These are phyloP conservation scores for Aspergillus biplanus DNA, from an alignment of 495 filamentous ascomycete species.

Conservation along the genomic window DNA sequence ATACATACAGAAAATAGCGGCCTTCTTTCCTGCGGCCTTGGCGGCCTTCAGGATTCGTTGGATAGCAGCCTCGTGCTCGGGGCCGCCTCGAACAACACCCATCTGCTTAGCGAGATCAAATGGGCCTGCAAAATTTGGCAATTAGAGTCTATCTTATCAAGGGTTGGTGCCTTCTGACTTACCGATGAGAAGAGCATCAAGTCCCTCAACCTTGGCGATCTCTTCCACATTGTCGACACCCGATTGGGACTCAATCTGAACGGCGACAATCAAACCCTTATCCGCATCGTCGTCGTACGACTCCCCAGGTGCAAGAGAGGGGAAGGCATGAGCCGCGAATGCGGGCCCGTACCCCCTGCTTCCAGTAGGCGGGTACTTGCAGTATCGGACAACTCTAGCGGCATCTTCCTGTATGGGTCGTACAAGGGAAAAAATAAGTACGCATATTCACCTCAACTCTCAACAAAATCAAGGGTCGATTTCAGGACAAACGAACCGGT, in stretches of 20 bases:
- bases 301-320: constrained; percentile 40
- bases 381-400: constrained; percentile 58
- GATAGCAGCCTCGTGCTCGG: constrained; percentile 64
- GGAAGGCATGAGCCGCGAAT: constrained; percentile 33
- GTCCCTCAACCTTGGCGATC: constrained; percentile 49
- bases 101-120: constrained; percentile 53
- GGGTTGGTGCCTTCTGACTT: constrained; percentile 1
- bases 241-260: constrained; percentile 53
- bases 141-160: background rate
- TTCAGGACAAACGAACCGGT: constrained; percentile 9
- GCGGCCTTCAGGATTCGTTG: constrained; percentile 64
- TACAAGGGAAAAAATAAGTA: background rate
- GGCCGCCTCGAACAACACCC: constrained; percentile 40
- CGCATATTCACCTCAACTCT: background rate
- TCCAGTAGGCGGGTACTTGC: constrained; percentile 69
- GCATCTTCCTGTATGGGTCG: constrained; percentile 50
- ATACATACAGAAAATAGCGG: constrained; percentile 71
- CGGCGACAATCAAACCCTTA: constrained; percentile 38
- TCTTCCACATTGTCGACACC: constrained; percentile 54
- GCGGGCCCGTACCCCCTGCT: constrained; percentile 64
- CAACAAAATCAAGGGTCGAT: background rate
- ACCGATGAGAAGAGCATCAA: constrained; percentile 50
- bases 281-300: constrained; percentile 44
- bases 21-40: constrained; percentile 68
- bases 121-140: constrained; percentile 47